Base-by-base conservation (phyloP, 2,329 filamentous ascomycete species). In the Macrophomina pseudophaseolina region DNA sequence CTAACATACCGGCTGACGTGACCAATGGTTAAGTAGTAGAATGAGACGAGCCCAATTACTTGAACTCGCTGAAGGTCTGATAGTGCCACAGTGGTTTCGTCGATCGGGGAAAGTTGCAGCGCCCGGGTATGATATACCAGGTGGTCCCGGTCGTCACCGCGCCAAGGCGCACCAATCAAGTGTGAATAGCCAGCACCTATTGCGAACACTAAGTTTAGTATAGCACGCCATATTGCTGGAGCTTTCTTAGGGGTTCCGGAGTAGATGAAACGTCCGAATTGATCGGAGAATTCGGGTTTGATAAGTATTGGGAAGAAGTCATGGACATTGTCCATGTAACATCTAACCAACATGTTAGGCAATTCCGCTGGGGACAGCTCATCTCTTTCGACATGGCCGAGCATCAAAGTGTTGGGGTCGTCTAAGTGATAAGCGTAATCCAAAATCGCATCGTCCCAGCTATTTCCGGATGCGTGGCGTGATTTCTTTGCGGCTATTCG, bases 141-240 rank as follows among this genome's bases (percentile, higher is more conserved):
- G 69, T 80, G 77, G 44, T 79, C 76, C 28, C 71, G 69, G 16
- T 74, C 71, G 18, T 74, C 71, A 3, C 58, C 44, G 3, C 52
- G 18, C 51, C 58, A 59, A 5, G 66, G 68, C 3, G 72, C 71
- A 59, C 72, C 67, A 3, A 69, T 71, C 48, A 78, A 71, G 67
- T 76, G 72, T 9, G 74, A 74, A 66, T 76, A 76, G 28, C 74
- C 72, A 16, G 79, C 73, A 8, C 76, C 79, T 42, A 82, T 78
- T 18, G 79, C 80, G 65, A 81, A 80, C 2, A 81, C 73, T 14
- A 80, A 38, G 59, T 82, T 80, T 46, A 81, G 60, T n/a, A 78
- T 77, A 5, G 75, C 74, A 18, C 75, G 72, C 79, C 78, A 80
- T 33, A 74, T 72, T 33, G 28, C 62, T 49, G 40, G 68, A 38